Conservation (phyloP, 305 asterid genomes). For the Caryopteris hybrid region DNA sequence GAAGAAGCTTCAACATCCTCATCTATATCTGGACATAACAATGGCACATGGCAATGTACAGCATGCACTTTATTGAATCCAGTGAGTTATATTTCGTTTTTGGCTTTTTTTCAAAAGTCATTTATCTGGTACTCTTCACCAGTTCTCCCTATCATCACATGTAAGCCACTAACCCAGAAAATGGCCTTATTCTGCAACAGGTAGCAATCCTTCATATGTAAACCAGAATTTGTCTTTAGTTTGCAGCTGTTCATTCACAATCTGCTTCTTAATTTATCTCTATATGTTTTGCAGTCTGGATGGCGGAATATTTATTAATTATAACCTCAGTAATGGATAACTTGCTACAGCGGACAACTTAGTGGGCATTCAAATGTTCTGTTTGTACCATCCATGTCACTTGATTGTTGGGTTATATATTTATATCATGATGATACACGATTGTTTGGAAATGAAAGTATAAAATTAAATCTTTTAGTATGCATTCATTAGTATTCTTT, state of each 20-base stretch:
- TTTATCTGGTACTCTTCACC: background rate
- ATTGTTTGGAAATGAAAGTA: background rate
- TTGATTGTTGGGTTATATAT: background rate
- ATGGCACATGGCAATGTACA: conserved; percentile 60
- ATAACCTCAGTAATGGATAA: background rate
- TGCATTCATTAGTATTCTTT: background rate
- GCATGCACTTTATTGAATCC: conserved; percentile 86
- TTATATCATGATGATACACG: background rate
- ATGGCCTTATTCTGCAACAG: background rate
- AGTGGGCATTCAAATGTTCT: background rate
- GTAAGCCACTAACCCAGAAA: background rate
- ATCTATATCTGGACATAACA: conserved; percentile 20
- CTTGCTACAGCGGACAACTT: background rate
- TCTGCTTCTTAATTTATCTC: background rate
- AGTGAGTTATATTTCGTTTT: conserved; percentile 37
- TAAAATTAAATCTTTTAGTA: background rate
- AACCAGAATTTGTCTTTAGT: background rate
- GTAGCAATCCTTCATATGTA: background rate
- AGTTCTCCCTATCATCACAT: background rate
- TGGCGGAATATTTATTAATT: background rate
- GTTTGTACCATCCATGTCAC: background rate
- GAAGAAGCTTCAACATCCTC: conserved; percentile 36
- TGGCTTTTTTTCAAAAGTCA: background rate
- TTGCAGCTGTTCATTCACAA: conserved; percentile 11
- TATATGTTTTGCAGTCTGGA: background rate